Percentiles rank a stretch among this genome's conserved stretches.
Conservation (phyloP, 257 asterid genomes). For the Jacaranda copaia region DNA sequence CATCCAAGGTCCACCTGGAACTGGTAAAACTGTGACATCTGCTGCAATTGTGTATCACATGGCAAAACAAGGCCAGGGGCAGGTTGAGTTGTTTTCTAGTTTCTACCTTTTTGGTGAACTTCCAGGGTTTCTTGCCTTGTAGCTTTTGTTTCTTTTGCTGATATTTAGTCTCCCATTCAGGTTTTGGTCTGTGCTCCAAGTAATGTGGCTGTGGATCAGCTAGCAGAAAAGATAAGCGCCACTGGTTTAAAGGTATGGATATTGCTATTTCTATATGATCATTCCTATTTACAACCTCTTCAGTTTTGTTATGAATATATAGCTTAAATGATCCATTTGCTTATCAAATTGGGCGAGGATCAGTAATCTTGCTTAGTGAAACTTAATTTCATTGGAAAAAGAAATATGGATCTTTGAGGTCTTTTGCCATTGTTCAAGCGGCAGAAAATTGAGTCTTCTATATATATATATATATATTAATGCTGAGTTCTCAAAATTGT, state of each 20-base stretch:
- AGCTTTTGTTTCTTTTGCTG: constrained; percentile 19
- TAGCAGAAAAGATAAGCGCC: constrained; percentile 98
- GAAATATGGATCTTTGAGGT: not conserved
- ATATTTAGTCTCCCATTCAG: constrained; percentile 49
- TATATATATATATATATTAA: not conserved
- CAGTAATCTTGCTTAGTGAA: not conserved
- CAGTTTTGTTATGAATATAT: constrained; percentile 6
- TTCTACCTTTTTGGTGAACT: constrained; percentile 21
- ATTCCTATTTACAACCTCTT: not conserved
- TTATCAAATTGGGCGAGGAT: constrained; percentile 9
- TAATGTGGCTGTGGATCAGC: constrained; percentile 99
- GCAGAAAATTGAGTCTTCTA: not conserved
- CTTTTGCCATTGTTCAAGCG: constrained; percentile 6
- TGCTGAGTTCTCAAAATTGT: not conserved
- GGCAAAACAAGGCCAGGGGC: constrained; percentile 99
- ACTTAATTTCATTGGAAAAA: constrained; percentile 6
- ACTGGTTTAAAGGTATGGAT: constrained; percentile 89
- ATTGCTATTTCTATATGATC: constrained; percentile 29
- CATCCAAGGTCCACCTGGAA: constrained; percentile 99
- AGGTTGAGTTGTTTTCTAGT: constrained; percentile 51
- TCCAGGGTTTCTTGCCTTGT: not conserved
- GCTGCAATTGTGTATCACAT: constrained; percentile 99
- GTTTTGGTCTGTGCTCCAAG: constrained; percentile 99
- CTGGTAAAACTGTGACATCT: constrained; percentile 98
- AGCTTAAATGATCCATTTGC: constrained; percentile 5